phyloP scores from a whole-genome alignment of 306 rosid species.

The Sindora glabra region DNA sequence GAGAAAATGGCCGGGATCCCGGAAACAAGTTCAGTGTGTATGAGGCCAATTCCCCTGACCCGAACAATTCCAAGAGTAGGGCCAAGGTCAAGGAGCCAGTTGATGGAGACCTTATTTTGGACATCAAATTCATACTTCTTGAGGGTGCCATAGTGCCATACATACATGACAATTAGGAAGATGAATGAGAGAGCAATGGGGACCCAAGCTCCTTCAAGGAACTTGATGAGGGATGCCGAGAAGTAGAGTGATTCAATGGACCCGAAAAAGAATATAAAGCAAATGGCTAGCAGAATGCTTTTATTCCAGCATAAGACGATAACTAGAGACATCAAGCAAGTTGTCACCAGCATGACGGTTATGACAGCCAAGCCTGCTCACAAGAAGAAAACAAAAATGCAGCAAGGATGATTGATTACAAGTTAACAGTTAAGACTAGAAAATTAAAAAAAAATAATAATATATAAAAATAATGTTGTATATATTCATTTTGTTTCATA shows the following conservation, averaged over 20 bases:
- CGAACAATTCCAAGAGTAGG: conserved; percentile 82
- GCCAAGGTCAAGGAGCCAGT: conserved; percentile 82
- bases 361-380: conserved; percentile 87
- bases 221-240: conserved; percentile 94
- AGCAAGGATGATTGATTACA: neutral
- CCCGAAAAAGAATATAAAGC: conserved; percentile 82
- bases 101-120: conserved; percentile 86
- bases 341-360: conserved; percentile 91
- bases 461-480: too few species aligned
- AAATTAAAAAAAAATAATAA: too few species aligned
- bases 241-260: conserved; percentile 94
- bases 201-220: conserved; percentile 96
- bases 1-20: conserved; percentile 97
- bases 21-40: conserved; percentile 87
- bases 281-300: conserved; percentile 51
- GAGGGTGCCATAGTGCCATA: conserved; percentile 93
- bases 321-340: conserved; percentile 94
- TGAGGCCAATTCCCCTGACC: conserved; percentile 89
- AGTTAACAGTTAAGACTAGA: neutral
- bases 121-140: conserved; percentile 94
- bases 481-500: too few species aligned
- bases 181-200: conserved; percentile 87
- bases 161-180: conserved; percentile 76
- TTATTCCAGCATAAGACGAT: conserved; percentile 88
- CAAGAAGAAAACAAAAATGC: conserved; percentile 10